Evolutionary conservation across 2,329 filamentous ascomycete genomes (phyloP), one percentile per base, ranked within the genome.

Genomic region (Paracoccidioides brasiliensis): DNA sequence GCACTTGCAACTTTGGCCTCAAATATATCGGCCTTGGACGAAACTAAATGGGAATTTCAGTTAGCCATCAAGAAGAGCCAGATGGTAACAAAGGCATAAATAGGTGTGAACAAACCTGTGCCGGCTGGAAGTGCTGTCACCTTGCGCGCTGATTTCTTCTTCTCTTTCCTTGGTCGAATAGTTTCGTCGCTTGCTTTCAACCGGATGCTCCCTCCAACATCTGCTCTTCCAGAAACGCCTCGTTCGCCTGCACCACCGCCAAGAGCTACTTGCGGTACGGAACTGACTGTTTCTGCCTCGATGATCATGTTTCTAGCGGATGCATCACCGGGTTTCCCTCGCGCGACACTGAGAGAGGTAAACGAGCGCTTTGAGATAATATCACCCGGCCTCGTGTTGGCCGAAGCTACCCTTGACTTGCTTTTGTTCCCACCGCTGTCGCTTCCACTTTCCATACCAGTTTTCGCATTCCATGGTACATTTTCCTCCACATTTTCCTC

Each of bases 11-110:
- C 90, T 67, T 95, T 95, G 62, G 90, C 90, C 74, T 97, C 93
- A 69, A 98, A 98, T 53, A 97, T 90, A 71, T 98, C 93, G 67
- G 93, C 91, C 75, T 97, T 97, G 58, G 90, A 95, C 14, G 90
- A 93, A 58, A 85, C 88, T 84, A 15, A n/a, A 32, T 57, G 66
- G 69, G 54, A 64, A 61, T 60, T 61, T 64, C 58, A 61, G 59
- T 62, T 69, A 54, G 56, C n/a, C 46, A 44, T 55, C 12, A 4
- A 3, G 15, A 8, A 5, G 43, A 7, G 28, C 38, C 28, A 15
- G 41, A n/a, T 32, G 32, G 35, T 55, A 50, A 37, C 22, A 8
- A 14, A 42, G 5, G 9, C 12, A 32, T 12, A 8, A 35, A 33
- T 43, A 35, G 43, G 40, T 14, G 28, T 33, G 10, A 9, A 56